Percentiles rank a stretch among this genome's conserved stretches.
These are phyloP conservation scores for Apiospora kogelbergensis DNA, from an alignment of 2,329 filamentous ascomycete species.

Conservation along the genomic window DNA sequence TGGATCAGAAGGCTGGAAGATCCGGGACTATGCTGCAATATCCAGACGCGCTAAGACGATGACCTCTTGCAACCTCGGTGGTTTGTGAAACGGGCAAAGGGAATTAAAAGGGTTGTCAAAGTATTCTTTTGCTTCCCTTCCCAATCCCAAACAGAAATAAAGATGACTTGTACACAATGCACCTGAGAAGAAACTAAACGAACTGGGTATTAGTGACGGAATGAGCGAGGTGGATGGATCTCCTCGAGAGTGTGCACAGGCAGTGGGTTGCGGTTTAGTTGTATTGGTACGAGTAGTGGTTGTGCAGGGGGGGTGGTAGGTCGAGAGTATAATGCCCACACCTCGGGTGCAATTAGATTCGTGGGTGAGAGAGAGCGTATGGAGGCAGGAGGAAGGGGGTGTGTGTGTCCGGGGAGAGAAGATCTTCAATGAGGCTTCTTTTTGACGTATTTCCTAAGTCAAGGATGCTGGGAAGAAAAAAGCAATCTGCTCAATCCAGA, in stretches of 20 bases:
- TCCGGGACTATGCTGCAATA: slow-evolving; percentile 11
- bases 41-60: slow-evolving; percentile 5
- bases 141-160: neutral
- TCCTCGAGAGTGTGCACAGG: slow-evolving; percentile 8
- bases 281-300: slow-evolving; percentile 5
- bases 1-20: slow-evolving; percentile 5
- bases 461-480: neutral
- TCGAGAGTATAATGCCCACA: slow-evolving; percentile 3
- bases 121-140: neutral
- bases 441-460: neutral
- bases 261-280: slow-evolving; percentile 6
- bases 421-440: slow-evolving; percentile 7
- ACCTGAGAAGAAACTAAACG: slow-evolving; percentile 10
- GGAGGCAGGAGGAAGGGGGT: neutral
- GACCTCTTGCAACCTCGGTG: slow-evolving; percentile 8
- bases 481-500: slow-evolving; percentile 2
- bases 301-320: slow-evolving; percentile 8
- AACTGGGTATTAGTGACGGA: slow-evolving; percentile 10
- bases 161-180: slow-evolving; percentile 7
- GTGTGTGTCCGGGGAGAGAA: neutral
- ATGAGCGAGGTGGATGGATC: slow-evolving; percentile 10
- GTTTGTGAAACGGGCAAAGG: slow-evolving; percentile 6
- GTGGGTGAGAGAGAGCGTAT: neutral
- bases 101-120: neutral
- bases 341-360: slow-evolving; percentile 8